A percentile compares a stretch with the other conserved stretches of the same genome.
These are phyloP conservation scores for Deakozyma indianensis DNA, from an alignment of 805 yeast genomes.

Conservation along the genomic window DNA sequence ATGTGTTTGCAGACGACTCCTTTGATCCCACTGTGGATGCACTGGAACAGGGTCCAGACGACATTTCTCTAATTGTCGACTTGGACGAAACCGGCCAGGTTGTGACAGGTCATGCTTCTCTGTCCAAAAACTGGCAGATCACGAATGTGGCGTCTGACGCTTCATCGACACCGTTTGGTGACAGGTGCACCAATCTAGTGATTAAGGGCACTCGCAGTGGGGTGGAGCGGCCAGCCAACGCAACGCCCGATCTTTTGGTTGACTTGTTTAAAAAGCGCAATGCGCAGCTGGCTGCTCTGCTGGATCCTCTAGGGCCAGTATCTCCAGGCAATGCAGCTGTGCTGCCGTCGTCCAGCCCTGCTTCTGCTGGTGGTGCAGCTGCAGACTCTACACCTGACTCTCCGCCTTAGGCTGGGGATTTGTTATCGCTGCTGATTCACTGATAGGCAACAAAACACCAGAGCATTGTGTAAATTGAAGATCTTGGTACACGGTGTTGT, in stretches of 20 bases:
- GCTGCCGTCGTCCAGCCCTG: too few relatives aligned
- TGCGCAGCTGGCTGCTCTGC: too few relatives aligned
- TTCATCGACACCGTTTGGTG: conserved; percentile 5
- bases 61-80: conserved; percentile 22
- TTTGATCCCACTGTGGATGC: conserved; percentile 21
- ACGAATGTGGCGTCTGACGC: conserved; percentile 12
- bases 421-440: too few relatives aligned
- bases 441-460: too few relatives aligned
- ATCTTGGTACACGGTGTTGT: too few relatives aligned
- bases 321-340: too few relatives aligned
- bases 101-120: conserved; percentile 18
- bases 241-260: not conserved
- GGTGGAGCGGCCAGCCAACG: not conserved
- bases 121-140: conserved; percentile 26
- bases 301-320: too few relatives aligned
- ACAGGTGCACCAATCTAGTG: not conserved
- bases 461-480: too few relatives aligned
- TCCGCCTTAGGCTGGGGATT: too few relatives aligned
- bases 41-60: conserved; percentile 17
- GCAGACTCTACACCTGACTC: too few relatives aligned
- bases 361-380: too few relatives aligned
- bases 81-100: conserved; percentile 20
- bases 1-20: conserved; percentile 23
- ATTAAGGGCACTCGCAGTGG: not conserved
- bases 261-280: conserved; percentile 2